phyloP scores from a whole-genome alignment of 169 alveolate species.

The Eimeria falciformis region DNA sequence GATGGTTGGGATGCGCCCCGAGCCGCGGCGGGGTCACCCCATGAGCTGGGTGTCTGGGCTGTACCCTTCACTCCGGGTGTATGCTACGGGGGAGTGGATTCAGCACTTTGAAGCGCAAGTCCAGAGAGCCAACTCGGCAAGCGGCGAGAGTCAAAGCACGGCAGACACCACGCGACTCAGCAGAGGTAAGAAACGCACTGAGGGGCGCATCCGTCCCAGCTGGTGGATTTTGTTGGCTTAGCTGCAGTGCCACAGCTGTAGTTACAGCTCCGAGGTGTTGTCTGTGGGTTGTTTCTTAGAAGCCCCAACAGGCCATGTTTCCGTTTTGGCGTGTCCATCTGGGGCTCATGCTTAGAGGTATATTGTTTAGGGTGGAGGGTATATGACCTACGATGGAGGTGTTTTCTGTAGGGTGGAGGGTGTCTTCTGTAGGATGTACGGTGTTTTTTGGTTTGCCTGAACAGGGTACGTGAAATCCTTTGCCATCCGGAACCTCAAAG shows the following conservation, averaged over 20 bases:
- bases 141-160: background rate
- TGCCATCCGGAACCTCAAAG: constrained; percentile 55
- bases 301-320: no score
- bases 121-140: constrained; percentile 1
- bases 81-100: constrained; percentile 60
- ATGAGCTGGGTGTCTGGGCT: constrained; percentile 4
- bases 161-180: constrained; percentile 30
- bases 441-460: background rate
- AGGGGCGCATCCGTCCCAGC: no score
- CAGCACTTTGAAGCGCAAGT: constrained; percentile 43
- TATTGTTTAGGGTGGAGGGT: background rate
- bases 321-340: no score
- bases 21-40: constrained; percentile 49
- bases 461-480: constrained; percentile 62
- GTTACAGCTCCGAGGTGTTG: no score
- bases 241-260: no score
- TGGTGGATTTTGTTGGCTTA: no score
- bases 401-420: background rate
- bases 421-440: background rate
- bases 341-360: background rate
- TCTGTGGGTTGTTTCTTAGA: no score
- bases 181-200: no score
- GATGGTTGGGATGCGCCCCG: constrained; percentile 59
- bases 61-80: constrained; percentile 63
- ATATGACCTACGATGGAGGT: background rate